These are phyloP conservation scores for Torulaspora indica DNA, from an alignment of 805 yeast species.

Conservation along the genomic window DNA sequence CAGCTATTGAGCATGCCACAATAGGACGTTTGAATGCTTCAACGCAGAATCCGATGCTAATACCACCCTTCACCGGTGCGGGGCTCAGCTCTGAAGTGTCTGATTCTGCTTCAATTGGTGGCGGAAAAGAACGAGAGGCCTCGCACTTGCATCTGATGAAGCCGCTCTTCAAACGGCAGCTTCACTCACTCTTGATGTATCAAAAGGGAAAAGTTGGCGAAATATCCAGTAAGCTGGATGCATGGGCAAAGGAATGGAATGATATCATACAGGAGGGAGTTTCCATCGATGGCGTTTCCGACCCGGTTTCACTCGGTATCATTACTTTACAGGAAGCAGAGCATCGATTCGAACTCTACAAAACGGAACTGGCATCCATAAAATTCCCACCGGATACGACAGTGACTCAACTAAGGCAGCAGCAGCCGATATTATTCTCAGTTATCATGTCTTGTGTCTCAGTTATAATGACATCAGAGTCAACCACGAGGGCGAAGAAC, in stretches of 20 bases:
- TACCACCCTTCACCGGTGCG: neutral
- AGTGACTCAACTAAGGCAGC: conserved; percentile 45
- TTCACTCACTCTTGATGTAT: conserved; percentile 23
- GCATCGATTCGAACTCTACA: conserved; percentile 48
- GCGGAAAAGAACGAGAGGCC: neutral
- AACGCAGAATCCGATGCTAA: neutral
- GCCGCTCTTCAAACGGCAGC: conserved; percentile 25
- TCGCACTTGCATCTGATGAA: conserved; percentile 3
- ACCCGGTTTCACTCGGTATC: conserved; percentile 54
- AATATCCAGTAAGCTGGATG: conserved; percentile 40
- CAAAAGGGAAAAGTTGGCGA: conserved; percentile 38
- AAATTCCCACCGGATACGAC: conserved; percentile 43
- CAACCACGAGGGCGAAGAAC: conserved; percentile 39
- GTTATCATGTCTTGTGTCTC: conserved; percentile 62
- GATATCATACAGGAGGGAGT: conserved; percentile 46
- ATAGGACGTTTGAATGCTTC: conserved; percentile 1
- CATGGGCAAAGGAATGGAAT: conserved; percentile 43
- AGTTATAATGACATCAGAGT: conserved; percentile 35
- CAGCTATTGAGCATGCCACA: neutral
- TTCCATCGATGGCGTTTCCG: conserved; percentile 41
- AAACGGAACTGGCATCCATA: conserved; percentile 46
- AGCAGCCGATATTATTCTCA: conserved; percentile 58
- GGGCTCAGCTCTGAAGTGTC: neutral
- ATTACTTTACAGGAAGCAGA: conserved; percentile 57
- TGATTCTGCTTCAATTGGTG: neutral